These are phyloP conservation scores for Fulvia fulva DNA, from an alignment of 2,329 filamentous ascomycete species.

Conservation along the genomic window DNA sequence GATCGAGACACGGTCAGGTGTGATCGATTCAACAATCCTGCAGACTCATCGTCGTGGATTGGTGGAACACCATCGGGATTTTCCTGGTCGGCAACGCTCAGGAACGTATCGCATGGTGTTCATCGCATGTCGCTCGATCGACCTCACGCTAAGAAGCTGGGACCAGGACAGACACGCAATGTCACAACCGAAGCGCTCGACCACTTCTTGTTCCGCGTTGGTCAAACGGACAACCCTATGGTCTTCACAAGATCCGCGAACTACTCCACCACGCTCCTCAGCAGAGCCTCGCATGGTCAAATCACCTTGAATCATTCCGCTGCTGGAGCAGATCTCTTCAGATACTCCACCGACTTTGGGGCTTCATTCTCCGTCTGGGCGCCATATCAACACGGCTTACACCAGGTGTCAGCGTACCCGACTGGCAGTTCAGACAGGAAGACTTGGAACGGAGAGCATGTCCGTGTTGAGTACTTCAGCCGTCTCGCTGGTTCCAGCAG, in stretches of 20 bases:
- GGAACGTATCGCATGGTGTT: constrained; percentile 56
- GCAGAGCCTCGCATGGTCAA: background rate
- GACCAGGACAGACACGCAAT: constrained; percentile 31
- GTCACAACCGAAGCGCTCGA: constrained; percentile 49
- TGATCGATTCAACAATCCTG: constrained; percentile 18
- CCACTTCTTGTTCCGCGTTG: constrained; percentile 58
- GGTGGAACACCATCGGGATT: constrained; percentile 53
- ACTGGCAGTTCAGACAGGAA: constrained; percentile 54
- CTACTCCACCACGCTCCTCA: constrained; percentile 46
- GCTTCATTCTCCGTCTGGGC: constrained; percentile 55
- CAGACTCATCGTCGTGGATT: constrained; percentile 4
- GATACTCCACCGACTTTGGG: constrained; percentile 59
- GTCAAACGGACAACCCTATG: constrained; percentile 54
- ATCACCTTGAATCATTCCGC: constrained; percentile 47
- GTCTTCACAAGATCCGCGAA: constrained; percentile 54
- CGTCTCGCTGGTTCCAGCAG: constrained; percentile 54
- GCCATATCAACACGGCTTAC: constrained; percentile 49
- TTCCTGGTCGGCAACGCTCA: constrained; percentile 51
- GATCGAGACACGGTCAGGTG: constrained; percentile 45
- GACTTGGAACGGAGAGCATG: constrained; percentile 56
- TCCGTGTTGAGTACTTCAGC: constrained; percentile 60
- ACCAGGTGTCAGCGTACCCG: constrained; percentile 42
- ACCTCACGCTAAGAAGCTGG: constrained; percentile 38
- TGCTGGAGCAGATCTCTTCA: constrained; percentile 56
- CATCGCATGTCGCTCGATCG: constrained; percentile 55